Base-by-base conservation (phyloP, 1,139 yeast species). In the Sugiyamaella paludigena region DNA sequence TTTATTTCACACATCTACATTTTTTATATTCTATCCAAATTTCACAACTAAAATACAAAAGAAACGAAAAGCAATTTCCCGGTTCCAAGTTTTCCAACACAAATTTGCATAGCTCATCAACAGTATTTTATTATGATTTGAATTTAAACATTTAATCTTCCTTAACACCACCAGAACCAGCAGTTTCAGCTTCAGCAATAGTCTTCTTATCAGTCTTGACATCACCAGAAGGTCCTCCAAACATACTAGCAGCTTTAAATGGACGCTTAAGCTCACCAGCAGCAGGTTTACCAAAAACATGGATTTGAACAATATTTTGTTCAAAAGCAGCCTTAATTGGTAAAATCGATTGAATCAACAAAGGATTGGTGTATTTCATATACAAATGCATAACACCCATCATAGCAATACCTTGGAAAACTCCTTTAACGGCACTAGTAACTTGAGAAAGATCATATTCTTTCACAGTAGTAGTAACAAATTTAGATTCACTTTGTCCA, bases 301-400 rank as follows among this genome's bases (percentile, higher is more conserved):
- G 96, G 69, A 94, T 87, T 77, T 87, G 84, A 63, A 91, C 96
- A 63, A 89, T 84, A 74, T 91, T 91, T 63, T 87, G 76, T 75
- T 94, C 98, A 56, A 89, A 74, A 47, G 96, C 96, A 60, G 85
- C 74, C 79, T 92, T 92, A 63, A 94, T 75, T 47, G 97, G 92
- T 49, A 95, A 81, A 62, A 94, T 79, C 55, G 92, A 83, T 76
- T 92, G 98, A 88, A 92, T 87, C 61, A 94, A 81, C 70, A 92
- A 81, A 53, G 98, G 99, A 75, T 92, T 91, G 70, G 98, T 88
- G 79, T 88, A 94, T 74, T 89, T 87, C 95, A 94, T 84, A 82
- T 92, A 92, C 56, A 92, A 64, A 73, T 92, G 98, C 98, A 92
- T 91, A 82, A 92, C 87, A 31, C 85, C 96, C 94, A 94, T 91